Base-by-base conservation (phyloP, 164 flowering plant species). In the Umbilicus rupestris region DNA sequence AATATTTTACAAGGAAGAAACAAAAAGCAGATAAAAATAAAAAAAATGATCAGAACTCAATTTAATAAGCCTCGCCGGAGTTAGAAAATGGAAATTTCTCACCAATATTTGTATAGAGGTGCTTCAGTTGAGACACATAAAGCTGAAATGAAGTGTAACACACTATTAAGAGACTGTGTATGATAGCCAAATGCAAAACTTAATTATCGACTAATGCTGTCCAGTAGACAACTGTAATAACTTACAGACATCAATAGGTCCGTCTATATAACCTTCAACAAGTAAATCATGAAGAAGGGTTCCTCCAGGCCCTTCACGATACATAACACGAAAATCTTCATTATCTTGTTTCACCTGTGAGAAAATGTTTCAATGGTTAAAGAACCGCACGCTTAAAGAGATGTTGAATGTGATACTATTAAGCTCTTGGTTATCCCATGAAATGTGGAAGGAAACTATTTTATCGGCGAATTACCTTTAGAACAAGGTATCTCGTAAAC, bases 191-290 rank as follows among this genome's bases (percentile, higher is more conserved):
- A 35, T 33, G 42, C 22, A 7, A 30, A 62, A 31, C 41, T 16
- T 24, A n/a, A n/a, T n/a, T n/a, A 62, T 1, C 20, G 39, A 62
- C 6, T n/a, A 33, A 20, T 33, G 4, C 15, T 62, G 42, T 70
- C 73, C 70, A 1, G 41, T 60, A 42, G 29, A 24, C 47, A 66
- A n/a, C n/a, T n/a, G n/a, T n/a, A n/a, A n/a, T 60, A 19, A 81
- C 98, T 89, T 82, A 94, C 98, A 86, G 70, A 74, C 80, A 84
- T 94, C 97, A 33, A 87, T 24, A 35, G 97, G 87, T 39, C 84
- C 96, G 73, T 93, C 91, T 5, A 86, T 77, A 70, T 83, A 93
- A 78, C 98, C 98, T 82, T 93, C 98, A 71, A 72, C 88, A 65
- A 93, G 96, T 69, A 90, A 76, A 14, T 88, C 74, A 75, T 93